phyloP scores from a whole-genome alignment of 2,329 filamentous ascomycete species.

The Diaporthe ampelina region DNA sequence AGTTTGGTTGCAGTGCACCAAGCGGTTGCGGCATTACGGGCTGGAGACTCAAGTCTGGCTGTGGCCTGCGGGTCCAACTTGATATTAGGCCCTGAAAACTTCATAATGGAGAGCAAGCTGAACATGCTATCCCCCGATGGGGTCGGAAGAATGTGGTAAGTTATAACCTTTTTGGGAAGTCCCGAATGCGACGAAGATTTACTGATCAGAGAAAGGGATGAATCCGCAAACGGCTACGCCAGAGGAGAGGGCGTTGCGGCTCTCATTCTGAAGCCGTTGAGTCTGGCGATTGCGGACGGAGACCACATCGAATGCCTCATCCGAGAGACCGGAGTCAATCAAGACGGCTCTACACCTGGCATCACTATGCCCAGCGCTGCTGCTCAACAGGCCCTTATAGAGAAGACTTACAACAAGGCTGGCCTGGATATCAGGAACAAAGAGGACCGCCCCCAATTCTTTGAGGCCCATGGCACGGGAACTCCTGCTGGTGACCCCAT shows the following conservation, averaged over 20 bases:
- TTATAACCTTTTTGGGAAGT: too few relatives aligned
- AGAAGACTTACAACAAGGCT: constrained; percentile 53
- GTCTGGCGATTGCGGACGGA: constrained; percentile 10
- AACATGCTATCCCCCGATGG: constrained; percentile 42
- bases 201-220: too few relatives aligned
- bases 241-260: constrained; percentile 65
- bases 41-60: too few relatives aligned
- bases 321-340: constrained; percentile 57
- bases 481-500: constrained; percentile 43
- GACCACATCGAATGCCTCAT: constrained; percentile 58
- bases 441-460: constrained; percentile 51
- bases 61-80: too few relatives aligned
- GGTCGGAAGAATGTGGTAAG: constrained; percentile 57
- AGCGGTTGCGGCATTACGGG: too few relatives aligned
- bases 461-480: constrained; percentile 54
- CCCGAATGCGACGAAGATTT: too few relatives aligned
- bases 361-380: constrained; percentile 61
- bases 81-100: too few relatives aligned
- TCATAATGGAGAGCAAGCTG: background rate
- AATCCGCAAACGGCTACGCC: constrained; percentile 64
- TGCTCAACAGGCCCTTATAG: constrained; percentile 57
- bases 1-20: too few relatives aligned
- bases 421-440: constrained; percentile 51
- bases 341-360: constrained; percentile 57
- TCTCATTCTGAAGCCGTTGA: constrained; percentile 53